Evolutionary conservation across 2,329 filamentous ascomycete species (phyloP).

Genomic region (Gliomastix tumulicola): DNA sequence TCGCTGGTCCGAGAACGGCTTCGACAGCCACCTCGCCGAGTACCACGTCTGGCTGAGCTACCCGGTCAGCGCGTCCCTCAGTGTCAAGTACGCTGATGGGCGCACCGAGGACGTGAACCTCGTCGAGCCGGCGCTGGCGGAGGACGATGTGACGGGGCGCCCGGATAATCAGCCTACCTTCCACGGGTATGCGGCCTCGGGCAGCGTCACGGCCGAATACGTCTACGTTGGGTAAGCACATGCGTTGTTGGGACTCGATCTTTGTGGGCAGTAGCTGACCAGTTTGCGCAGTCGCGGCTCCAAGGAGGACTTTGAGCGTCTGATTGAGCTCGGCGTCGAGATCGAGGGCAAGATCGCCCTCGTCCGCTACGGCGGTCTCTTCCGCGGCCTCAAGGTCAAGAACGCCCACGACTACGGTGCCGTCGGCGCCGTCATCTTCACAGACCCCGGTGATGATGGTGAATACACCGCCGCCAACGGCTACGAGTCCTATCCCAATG

Average conservation of each 20-base stretch:
- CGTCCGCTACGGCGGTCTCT: conserved; percentile 68
- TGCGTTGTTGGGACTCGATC: no score
- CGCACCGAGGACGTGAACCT: conserved; percentile 58
- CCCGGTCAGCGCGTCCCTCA: conserved; percentile 47
- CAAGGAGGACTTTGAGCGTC: conserved; percentile 64
- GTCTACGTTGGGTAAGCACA: conserved; percentile 66
- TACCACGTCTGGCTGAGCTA: conserved; percentile 58
- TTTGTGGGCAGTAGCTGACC: conserved; percentile 2
- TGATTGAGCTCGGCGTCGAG: conserved; percentile 60
- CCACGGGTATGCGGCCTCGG: conserved; percentile 75
- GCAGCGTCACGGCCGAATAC: conserved; percentile 68
- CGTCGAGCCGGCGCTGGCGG: conserved; percentile 64
- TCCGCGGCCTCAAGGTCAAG: conserved; percentile 78
- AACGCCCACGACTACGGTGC: conserved; percentile 79
- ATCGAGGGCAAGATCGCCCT: conserved; percentile 73
- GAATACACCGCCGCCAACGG: conserved; percentile 69
- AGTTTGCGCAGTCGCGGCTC: conserved; percentile 49
- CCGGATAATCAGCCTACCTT: conserved; percentile 68
- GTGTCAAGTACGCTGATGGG: conserved; percentile 25
- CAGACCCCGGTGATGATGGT: conserved; percentile 80
- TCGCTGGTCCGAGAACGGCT: conserved; percentile 25
- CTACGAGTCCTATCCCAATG: conserved; percentile 62
- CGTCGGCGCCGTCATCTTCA: conserved; percentile 73
- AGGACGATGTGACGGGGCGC: conserved; percentile 68
- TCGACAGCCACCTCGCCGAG: conserved; percentile 26